Conservation (phyloP, 108 stramenopile genomes). For the Epithemia pelagica region DNA sequence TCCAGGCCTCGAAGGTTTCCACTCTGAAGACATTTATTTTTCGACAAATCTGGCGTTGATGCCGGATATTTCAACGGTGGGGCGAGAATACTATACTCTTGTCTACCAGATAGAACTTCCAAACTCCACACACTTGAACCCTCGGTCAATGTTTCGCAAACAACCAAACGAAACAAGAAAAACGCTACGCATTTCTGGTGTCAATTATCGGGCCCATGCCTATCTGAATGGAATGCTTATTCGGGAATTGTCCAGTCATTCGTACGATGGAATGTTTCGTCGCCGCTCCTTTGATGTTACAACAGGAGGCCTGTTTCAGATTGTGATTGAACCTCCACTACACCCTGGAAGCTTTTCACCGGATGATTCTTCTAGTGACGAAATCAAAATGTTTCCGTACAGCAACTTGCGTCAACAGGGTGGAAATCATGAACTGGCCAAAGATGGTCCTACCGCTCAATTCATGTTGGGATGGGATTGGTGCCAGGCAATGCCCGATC, state of each 20-base stretch:
- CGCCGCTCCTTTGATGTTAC: conserved; percentile 5
- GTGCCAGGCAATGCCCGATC: conserved; percentile 40
- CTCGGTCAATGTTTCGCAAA: neutral
- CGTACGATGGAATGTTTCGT: conserved; percentile 5
- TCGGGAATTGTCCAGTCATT: neutral
- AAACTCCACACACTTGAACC: neutral
- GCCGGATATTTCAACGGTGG: conserved; percentile 6
- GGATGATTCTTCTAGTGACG: neutral
- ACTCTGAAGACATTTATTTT: neutral
- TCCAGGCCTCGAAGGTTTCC: neutral
- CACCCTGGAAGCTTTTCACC: conserved; percentile 1
- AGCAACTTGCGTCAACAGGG: conserved; percentile 25
- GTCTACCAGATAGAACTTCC: neutral
- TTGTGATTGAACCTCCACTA: conserved; percentile 10
- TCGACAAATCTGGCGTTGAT: conserved; percentile 7
- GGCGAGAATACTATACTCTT: conserved; percentile 10
- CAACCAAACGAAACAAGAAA: neutral
- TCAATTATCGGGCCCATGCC: conserved; percentile 1
- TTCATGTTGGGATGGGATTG: conserved; percentile 54
- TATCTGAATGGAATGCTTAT: conserved; percentile 3
- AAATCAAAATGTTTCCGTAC: neutral
- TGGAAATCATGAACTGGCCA: conserved; percentile 40
- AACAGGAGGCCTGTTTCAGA: neutral
- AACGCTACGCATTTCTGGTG: conserved; percentile 1
- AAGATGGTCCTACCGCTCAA: conserved; percentile 39